phyloP scores from a whole-genome alignment of 2,329 filamentous ascomycete genomes.

The Penicillium thymicola region DNA sequence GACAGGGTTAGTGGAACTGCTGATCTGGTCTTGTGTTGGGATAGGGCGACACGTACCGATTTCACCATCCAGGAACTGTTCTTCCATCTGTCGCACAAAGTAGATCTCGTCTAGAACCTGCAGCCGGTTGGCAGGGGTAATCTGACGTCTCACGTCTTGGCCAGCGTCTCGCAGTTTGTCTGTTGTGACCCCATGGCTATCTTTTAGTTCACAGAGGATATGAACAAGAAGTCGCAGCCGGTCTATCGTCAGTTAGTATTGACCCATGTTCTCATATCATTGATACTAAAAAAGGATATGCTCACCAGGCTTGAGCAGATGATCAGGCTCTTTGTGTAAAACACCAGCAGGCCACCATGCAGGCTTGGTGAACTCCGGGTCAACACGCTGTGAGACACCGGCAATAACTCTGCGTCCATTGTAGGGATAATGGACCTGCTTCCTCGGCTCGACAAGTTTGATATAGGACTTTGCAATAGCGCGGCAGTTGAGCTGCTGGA shows the following conservation, averaged over 20 bases:
- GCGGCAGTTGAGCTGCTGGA: conserved; percentile 48
- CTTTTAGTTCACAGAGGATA: conserved; percentile 34
- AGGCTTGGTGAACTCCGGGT: conserved; percentile 35
- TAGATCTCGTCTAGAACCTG: conserved; percentile 37
- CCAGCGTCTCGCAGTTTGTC: conserved; percentile 34
- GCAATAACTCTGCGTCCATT: conserved; percentile 39
- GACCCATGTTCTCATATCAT: neutral
- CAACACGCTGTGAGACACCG: conserved; percentile 29
- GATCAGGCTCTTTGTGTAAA: conserved; percentile 34
- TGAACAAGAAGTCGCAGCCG: conserved; percentile 32
- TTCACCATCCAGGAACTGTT: conserved; percentile 29
- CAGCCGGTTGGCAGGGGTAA: conserved; percentile 27
- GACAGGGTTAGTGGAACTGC: neutral
- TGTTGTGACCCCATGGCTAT: conserved; percentile 33
- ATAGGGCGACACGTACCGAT: conserved; percentile 22
- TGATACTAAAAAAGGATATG: neutral
- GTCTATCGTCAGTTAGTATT: conserved; percentile 18
- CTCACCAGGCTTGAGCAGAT: conserved; percentile 33
- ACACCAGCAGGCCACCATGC: conserved; percentile 36
- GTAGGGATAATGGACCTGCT: conserved; percentile 49
- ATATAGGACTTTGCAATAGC: conserved; percentile 47
- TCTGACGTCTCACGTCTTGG: conserved; percentile 34
- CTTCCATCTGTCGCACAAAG: conserved; percentile 33
- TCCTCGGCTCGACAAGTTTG: conserved; percentile 47
- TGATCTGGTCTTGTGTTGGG: too few species aligned